Base-by-base conservation (phyloP, 352 stramenopile genomes). In the Pythium diclinum region DNA sequence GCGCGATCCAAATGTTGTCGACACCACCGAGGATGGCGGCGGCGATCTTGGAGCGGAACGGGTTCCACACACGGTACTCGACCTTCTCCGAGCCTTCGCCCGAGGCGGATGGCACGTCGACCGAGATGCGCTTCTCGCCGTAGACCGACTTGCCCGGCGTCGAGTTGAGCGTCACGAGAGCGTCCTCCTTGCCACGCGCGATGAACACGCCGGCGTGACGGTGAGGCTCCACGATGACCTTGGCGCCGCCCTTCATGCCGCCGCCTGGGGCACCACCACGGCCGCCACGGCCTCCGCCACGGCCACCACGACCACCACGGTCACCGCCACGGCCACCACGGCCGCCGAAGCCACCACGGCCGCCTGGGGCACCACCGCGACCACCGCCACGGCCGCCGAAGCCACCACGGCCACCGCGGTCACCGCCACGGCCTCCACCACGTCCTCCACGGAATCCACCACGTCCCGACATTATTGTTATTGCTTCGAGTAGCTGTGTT, bases 11-110 rank as follows among this genome's bases (percentile, higher is more conserved):
- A 67, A 99, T 99, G 79, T 99, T 98, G 79, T 98, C 92, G 17
- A 99, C 91, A 83, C 97, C 97, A 68, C 97, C 97, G n/a, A 99
- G 83, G 71, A 99, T 98, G 33, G 97, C 97, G 33, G 97, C 97
- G 33, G 97, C 97, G 44, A 99, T 87, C 91, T 99, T 99, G 56
- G 96, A 99, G 68, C 97, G 91, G 91, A 99, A 99, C 63, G 97
- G 97, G 86, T 99, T 99, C 97, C 97, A 99, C 63, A 99, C 97
- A 66, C 97, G 94, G 84, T 99, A 99, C 82, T 99, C 97, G 34
- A 99, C 91, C 89, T 99, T 99, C 68, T 96, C 91, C 0, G 90
- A 90, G 59, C 89, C 87, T 67, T 97, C 90, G 42, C 91, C 85
- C 53, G 84, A 88, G 42, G 93, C 89, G 13, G 89, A 78, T 7